Evolutionary conservation across 2,329 filamentous ascomycete species (phyloP).

Genomic region (Fusarium annulatum): DNA sequence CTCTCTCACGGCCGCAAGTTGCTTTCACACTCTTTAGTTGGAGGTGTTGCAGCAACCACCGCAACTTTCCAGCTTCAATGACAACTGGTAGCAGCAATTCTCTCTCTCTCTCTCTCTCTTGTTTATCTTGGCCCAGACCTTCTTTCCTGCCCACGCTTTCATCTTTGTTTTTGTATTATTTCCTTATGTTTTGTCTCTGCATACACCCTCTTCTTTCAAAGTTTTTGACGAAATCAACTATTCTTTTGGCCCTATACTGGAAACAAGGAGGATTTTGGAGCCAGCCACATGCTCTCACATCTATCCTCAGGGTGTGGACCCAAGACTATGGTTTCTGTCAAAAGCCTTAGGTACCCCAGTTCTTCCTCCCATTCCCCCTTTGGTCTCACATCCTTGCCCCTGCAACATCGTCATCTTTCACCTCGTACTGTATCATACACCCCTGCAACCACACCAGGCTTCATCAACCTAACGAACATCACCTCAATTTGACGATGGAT

Average conservation of each 20-base stretch:
- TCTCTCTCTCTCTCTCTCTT: conserved; percentile 4
- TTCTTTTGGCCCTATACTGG: neutral
- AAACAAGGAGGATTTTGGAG: neutral
- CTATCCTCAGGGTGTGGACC: conserved; percentile 22
- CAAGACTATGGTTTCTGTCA: conserved; percentile 17
- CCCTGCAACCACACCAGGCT: conserved; percentile 14
- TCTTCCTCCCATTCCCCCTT: conserved; percentile 8
- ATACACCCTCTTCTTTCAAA: neutral
- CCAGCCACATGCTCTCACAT: neutral
- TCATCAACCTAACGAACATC: conserved; percentile 1
- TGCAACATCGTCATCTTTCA: conserved; percentile 5
- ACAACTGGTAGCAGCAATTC: conserved; percentile 15
- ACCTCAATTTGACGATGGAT: neutral
- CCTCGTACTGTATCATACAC: conserved; percentile 15
- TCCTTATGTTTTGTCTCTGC: neutral
- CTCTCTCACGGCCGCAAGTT: conserved; percentile 11
- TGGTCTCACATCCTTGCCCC: conserved; percentile 17
- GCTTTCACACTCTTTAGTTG: neutral
- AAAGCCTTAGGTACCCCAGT: conserved; percentile 30
- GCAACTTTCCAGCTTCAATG: conserved; percentile 5
- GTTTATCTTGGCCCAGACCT: conserved; percentile 1
- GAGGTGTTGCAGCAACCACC: conserved; percentile 8
- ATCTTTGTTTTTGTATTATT: conserved; percentile 12
- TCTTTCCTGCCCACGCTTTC: conserved; percentile 11
- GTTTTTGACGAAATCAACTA: neutral